Evolutionary conservation across 2,329 filamentous ascomycete species (phyloP), one percentile per base, ranked within the genome.

Genomic region (Ascochyta koolunga): DNA sequence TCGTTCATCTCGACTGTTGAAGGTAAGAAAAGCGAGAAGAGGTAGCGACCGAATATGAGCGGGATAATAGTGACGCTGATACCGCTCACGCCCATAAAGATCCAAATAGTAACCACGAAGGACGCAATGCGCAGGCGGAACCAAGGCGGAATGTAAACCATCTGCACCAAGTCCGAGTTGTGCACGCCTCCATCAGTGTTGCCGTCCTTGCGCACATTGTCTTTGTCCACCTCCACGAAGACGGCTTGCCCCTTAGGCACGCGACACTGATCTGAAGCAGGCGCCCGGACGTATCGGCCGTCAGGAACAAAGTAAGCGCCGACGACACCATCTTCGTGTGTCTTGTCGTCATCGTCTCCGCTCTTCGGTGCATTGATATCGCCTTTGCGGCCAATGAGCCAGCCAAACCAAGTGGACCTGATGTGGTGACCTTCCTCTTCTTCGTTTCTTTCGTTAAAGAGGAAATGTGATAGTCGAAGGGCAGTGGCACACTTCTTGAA

Each of bases 261-360:
- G 68, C 96, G 91, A 61, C 97, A 90, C 71, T 96, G 92, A 72
- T 99, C 95, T 1, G 92, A 96, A 16, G 91, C 93, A 10, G 95
- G 95, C n/a, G 92, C 91, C 39, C 91, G 87, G 21, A 97, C 93
- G 71, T 93, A 98, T 53, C 83, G 85, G 5, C 95, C 95, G 63
- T 93, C 86, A 2, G 83, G 83, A 15, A 86, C 70, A 53, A 96
- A 85, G 60, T 80, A 79, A 2, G 75, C 76, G 21, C 75, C 74
- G 54, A 63, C 61, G 16, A 44, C 32, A 25, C 86, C 56, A 67
- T 78, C 67, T 32, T 63, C 65, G 2, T 61, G 41, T 36, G 59
- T 56, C 51, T 65, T 64, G 32, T 70, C 64, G 19, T 73, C 61
- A 21, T 69, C 67, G 21, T 69, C 67, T 5, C 32, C 37, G 37